A percentile compares a stretch with the other conserved stretches of the same genome.
These are phyloP conservation scores for Talaromyces sp. DNA, from an alignment of 2,329 filamentous ascomycete species.

Conservation along the genomic window DNA sequence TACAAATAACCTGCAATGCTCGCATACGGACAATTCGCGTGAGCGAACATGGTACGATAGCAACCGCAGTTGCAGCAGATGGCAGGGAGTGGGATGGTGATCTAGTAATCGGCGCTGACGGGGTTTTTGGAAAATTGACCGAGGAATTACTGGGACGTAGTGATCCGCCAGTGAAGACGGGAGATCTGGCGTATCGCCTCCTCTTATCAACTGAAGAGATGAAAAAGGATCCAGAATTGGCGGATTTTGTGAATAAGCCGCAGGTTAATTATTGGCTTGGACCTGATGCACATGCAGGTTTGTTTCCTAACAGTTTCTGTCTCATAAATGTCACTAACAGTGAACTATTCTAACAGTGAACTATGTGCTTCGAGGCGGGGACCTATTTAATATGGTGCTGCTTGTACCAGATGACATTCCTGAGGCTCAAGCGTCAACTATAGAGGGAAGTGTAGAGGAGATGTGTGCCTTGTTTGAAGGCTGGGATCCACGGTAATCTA, in stretches of 20 bases:
- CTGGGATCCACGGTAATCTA: conserved; percentile 54
- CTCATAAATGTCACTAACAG: background rate
- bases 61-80: conserved; percentile 38
- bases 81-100: conserved; percentile 21
- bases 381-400: conserved; percentile 50
- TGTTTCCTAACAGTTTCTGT: background rate
- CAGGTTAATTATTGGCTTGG: conserved; percentile 14
- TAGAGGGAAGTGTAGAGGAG: conserved; percentile 53
- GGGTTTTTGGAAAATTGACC: background rate
- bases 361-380: conserved; percentile 60
- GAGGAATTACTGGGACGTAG: background rate
- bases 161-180: conserved; percentile 1
- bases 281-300: conserved; percentile 11
- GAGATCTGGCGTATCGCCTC: conserved; percentile 5
- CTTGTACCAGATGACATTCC: conserved; percentile 64
- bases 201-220: background rate
- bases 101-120: conserved; percentile 1
- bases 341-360: conserved; percentile 41
- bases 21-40: conserved; percentile 46
- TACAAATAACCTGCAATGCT: conserved; percentile 45
- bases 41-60: conserved; percentile 30
- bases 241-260: background rate
- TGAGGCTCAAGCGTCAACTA: conserved; percentile 50
- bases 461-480: conserved; percentile 55
- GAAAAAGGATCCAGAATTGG: conserved; percentile 1